Evolutionary conservation across 2,329 filamentous ascomycete species (phyloP).

Genomic region (Paecilomyces niveus): DNA sequence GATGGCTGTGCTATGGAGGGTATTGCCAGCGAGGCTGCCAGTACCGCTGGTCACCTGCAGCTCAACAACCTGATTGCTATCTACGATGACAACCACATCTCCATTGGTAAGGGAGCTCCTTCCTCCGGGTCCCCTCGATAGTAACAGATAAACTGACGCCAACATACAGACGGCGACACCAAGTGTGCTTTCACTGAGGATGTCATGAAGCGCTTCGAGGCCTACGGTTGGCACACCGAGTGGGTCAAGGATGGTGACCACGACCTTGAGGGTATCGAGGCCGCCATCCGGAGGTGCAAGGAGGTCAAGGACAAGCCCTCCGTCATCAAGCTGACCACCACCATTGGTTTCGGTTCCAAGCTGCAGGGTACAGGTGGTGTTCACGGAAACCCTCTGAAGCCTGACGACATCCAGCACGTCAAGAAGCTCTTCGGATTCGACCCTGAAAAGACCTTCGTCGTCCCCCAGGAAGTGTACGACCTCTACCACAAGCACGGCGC

Average conservation of each 20-base stretch:
- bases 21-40: constrained; percentile 86
- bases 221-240: constrained; percentile 92
- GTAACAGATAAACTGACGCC: constrained; percentile 7
- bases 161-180: constrained; percentile 72
- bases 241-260: constrained; percentile 80
- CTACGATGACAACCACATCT: constrained; percentile 99
- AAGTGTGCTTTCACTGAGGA: constrained; percentile 97
- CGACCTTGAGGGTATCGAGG: constrained; percentile 81
- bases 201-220: constrained; percentile 85
- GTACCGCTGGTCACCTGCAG: constrained; percentile 90
- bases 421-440: constrained; percentile 96
- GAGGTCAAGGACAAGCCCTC: constrained; percentile 92
- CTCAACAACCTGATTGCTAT: constrained; percentile 94
- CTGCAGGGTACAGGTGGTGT: constrained; percentile 91
- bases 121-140: background rate
- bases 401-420: constrained; percentile 85
- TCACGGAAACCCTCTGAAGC: constrained; percentile 92
- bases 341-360: constrained; percentile 91
- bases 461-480: constrained; percentile 93
- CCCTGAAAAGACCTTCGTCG: constrained; percentile 84
- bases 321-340: constrained; percentile 93
- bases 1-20: constrained; percentile 99
- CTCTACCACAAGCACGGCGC: constrained; percentile 76
- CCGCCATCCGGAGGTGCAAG: constrained; percentile 77
- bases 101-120: constrained; percentile 50